Evolutionary conservation across 495 filamentous ascomycete species (phyloP).

Genomic region (Delitschia confertaspora): DNA sequence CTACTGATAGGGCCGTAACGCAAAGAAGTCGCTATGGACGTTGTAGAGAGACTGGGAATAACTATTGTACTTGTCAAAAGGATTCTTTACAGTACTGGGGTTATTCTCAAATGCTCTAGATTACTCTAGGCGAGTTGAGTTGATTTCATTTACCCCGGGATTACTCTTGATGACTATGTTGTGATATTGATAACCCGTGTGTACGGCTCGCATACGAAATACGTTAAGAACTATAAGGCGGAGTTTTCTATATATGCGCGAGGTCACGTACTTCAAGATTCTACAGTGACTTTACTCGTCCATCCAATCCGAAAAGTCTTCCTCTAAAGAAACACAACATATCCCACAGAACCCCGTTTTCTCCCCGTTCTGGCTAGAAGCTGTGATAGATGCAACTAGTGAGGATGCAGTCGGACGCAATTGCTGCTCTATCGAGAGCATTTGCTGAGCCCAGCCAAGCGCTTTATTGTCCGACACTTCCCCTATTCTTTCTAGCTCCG

Average conservation of each 20-base stretch:
- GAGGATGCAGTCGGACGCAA: constrained; percentile 14
- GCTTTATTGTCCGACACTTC: constrained; percentile 2
- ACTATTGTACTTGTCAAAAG: too few relatives aligned
- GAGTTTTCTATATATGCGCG: too few relatives aligned
- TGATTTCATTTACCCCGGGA: too few relatives aligned
- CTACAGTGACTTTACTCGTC: neutral
- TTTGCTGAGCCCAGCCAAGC: constrained; percentile 3
- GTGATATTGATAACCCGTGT: too few relatives aligned
- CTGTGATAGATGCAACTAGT: constrained; percentile 10
- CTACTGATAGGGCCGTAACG: too few relatives aligned
- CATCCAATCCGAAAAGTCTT: constrained; percentile 1
- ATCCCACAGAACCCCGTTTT: constrained; percentile 8
- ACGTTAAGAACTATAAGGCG: too few relatives aligned
- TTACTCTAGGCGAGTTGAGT: too few relatives aligned
- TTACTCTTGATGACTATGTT: too few relatives aligned
- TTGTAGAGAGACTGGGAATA: too few relatives aligned
- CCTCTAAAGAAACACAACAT: constrained; percentile 10
- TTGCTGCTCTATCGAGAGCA: constrained; percentile 9
- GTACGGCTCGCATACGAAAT: too few relatives aligned
- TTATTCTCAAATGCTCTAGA: constrained; percentile 20
- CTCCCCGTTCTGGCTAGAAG: neutral
- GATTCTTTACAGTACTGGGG: too few relatives aligned
- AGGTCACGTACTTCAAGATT: neutral
- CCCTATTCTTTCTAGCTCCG: constrained; percentile 8
- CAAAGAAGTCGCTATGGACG: too few relatives aligned